Percentiles rank a stretch among this genome's conserved stretches.
These are phyloP conservation scores for Mycena crocata DNA, from an alignment of 768 basidiomycete species.

Conservation along the genomic window DNA sequence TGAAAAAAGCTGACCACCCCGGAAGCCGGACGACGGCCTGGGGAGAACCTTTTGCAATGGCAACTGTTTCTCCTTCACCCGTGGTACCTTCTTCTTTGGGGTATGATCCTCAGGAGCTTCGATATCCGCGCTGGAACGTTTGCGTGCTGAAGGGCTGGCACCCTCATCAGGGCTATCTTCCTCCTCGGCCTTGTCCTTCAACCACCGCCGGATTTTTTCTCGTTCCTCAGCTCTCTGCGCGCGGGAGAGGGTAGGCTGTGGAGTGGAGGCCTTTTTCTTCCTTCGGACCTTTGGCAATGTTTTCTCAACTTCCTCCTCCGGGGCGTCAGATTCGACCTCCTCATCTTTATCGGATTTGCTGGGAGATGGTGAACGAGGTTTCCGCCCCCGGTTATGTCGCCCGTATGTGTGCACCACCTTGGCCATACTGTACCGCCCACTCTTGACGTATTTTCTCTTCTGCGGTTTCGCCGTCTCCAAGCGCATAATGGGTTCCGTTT, in stretches of 20 bases:
- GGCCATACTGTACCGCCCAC: slow-evolving; percentile 25
- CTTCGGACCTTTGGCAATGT: slow-evolving; percentile 11
- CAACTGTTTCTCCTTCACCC: slow-evolving; percentile 33
- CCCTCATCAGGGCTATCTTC: slow-evolving; percentile 37
- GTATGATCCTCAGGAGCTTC: slow-evolving; percentile 47
- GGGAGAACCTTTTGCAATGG: slow-evolving; percentile 54
- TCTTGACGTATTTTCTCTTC: slow-evolving; percentile 15
- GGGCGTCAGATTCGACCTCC: slow-evolving; percentile 18
- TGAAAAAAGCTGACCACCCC: slow-evolving; percentile 61
- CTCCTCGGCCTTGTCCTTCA: slow-evolving; percentile 37
- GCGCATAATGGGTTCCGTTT: slow-evolving; percentile 50
- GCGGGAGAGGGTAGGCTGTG: slow-evolving; percentile 43
- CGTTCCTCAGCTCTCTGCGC: slow-evolving; percentile 56
- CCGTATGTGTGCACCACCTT: slow-evolving; percentile 20
- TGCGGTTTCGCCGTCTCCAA: slow-evolving; percentile 41
- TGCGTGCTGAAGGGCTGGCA: slow-evolving; percentile 38
- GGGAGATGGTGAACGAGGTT: slow-evolving; percentile 17
- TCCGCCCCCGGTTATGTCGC: slow-evolving; percentile 10
- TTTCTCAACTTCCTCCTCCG: slow-evolving; percentile 17
- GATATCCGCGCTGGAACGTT: slow-evolving; percentile 46
- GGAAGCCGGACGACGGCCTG: slow-evolving; percentile 53
- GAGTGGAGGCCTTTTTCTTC: slow-evolving; percentile 22
- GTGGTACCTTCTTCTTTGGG: slow-evolving; percentile 47
- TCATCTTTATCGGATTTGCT: slow-evolving; percentile 21
- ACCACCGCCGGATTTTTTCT: slow-evolving; percentile 54